Percentiles rank a stretch among this genome's conserved stretches.
Conservation (phyloP, 192 early-diverging fungal species). For the Ambispora gerdemannii region DNA sequence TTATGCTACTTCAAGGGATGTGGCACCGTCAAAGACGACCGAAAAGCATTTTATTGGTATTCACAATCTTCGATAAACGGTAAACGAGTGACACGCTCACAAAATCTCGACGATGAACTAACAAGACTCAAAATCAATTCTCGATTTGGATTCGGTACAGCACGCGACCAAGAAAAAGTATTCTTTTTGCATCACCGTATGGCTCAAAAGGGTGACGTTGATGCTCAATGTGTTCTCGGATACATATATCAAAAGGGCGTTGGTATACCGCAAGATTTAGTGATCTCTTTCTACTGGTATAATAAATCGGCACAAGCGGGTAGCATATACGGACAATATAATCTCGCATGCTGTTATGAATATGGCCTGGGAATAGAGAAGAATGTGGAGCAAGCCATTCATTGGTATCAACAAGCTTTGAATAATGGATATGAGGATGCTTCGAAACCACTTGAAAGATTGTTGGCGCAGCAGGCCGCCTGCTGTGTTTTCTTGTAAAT, state of each 20-base stretch:
- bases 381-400: conserved; percentile 48
- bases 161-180: conserved; percentile 2
- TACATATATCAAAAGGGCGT: conserved; percentile 57
- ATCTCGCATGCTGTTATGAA: conserved; percentile 43
- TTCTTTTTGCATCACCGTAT: neutral
- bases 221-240: neutral
- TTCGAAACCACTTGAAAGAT: neutral
- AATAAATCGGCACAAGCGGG: conserved; percentile 51
- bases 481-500: neutral
- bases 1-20: conserved; percentile 75
- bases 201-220: conserved; percentile 45
- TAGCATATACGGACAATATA: conserved; percentile 24
- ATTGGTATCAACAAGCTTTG: conserved; percentile 44
- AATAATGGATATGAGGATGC: neutral
- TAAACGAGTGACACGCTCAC: neutral
- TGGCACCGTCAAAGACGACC: conserved; percentile 55
- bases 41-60: conserved; percentile 57
- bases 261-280: conserved; percentile 45
- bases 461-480: neutral
- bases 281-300: conserved; percentile 60
- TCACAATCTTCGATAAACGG: conserved; percentile 32
- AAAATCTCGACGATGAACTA: too few relatives aligned
- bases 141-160: conserved; percentile 56
- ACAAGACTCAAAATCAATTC: neutral
- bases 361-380: conserved; percentile 53